Evolutionary conservation across 1,139 yeast genomes (phyloP).

Genomic region (Hyphopichia fennica): DNA sequence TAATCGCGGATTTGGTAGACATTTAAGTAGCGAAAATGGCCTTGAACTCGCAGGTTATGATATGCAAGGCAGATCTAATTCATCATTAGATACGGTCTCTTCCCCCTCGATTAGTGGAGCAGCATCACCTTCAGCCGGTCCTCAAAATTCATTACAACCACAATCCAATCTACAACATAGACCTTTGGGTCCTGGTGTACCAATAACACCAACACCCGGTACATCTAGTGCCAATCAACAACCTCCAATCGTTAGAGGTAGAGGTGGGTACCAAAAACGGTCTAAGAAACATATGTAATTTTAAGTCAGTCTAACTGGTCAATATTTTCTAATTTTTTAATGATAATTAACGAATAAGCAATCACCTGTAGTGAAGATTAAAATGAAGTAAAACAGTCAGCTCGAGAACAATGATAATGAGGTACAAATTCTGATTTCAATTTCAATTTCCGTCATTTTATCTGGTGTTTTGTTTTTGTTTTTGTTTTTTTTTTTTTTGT

Average conservation of each 20-base stretch:
- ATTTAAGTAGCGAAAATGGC: not conserved
- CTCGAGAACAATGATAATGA: too few relatives aligned
- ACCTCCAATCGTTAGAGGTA: constrained; percentile 43
- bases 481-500: too few relatives aligned
- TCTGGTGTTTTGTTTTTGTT: too few relatives aligned
- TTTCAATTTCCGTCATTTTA: too few relatives aligned
- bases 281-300: constrained; percentile 34
- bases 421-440: too few relatives aligned
- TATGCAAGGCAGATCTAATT: not conserved
- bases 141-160: too few relatives aligned
- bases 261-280: constrained; percentile 53
- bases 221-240: not conserved
- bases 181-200: too few relatives aligned
- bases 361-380: too few relatives aligned
- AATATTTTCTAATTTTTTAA: too few relatives aligned
- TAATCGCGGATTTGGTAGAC: not conserved
- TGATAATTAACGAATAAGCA: not conserved
- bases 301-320: not conserved
- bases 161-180: too few relatives aligned
- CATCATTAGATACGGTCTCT: not conserved
- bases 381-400: too few relatives aligned
- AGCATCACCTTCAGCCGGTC: not conserved
- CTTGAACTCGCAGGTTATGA: not conserved
- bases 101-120: constrained; percentile 1
- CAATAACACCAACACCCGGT: constrained; percentile 5